Base-by-base conservation (phyloP, 2,329 filamentous ascomycete genomes). In the Ophiognomonia clavigignenti-juglandacearum region DNA sequence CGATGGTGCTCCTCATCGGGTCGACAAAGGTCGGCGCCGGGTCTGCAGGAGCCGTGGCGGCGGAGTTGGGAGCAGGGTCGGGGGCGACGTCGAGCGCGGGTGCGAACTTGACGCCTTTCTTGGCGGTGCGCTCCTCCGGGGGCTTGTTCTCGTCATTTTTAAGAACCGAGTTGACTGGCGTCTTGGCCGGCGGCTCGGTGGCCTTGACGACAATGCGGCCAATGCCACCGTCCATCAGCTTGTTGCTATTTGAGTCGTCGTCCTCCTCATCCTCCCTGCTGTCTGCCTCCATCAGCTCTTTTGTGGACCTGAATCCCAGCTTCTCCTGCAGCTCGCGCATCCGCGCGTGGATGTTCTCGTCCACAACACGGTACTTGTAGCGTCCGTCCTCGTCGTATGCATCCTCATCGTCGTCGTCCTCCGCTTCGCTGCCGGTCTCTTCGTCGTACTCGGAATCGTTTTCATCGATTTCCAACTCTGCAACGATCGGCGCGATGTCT, bases 401-500 rank as follows among this genome's bases (percentile, higher is more conserved):
- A 59, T 88, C 85, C n/a, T 78, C 75, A 1, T 72, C 65, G 16
- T 74, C 71, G 16, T 74, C 68, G 2, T 37, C 40, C 23, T 37
- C 47, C 23, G 45, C 48, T n/a, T 26, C 24, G 24, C 24, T 26
- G 24, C 24, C 24, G 10, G 24, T 26, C 4, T 47, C 40, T n/a
- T 47, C 48, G 4, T 47, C 48, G 4, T 47, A 44, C 4, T 50
- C 48, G 7, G 48, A 47, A 5, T 46, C 40, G 8, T 39, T 42
- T 22, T 91, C 84, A 53, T 95, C 88, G 2, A 97, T 66, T 48
- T 95, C 81, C 38, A 98, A 77, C 66, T 97, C 90, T 14, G 93
- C 93, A 14, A 98, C 93, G 3, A 98, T 87, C 31, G 88, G 82
- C 4, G 90, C 89, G 48, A 98, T 84, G 64, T 97, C 92, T 37